Evolutionary conservation across 129 eudicot genomes (phyloP).

Genomic region (Arctium minus): DNA sequence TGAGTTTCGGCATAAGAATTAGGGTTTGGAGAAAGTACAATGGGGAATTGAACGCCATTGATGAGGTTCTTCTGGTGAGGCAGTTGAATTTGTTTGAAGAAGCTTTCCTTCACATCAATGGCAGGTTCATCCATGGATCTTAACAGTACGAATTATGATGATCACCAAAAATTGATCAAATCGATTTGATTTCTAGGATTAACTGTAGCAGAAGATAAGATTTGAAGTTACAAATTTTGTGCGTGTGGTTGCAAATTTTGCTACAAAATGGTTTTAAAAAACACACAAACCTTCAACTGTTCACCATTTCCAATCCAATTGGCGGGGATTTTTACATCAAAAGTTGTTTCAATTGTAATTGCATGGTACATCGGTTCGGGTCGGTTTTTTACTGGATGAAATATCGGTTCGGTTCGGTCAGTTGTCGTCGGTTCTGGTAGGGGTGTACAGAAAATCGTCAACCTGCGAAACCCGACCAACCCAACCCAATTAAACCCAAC

Average conservation of each 20-base stretch:
- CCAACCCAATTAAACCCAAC: too few species aligned
- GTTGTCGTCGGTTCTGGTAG: too few species aligned
- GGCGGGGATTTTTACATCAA: too few species aligned
- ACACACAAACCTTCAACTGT: too few species aligned
- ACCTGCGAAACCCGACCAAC: too few species aligned
- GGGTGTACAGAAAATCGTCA: too few species aligned
- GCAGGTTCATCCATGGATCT: not conserved
- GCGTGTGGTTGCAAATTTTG: not conserved
- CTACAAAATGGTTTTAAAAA: too few species aligned
- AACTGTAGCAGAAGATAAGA: not conserved
- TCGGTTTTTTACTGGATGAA: too few species aligned
- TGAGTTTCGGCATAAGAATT: not conserved
- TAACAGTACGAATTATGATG: not conserved
- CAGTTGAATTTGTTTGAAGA: constrained; percentile 31
- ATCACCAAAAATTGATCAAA: not conserved
- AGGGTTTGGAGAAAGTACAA: constrained; percentile 38
- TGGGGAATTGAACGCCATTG: constrained; percentile 32
- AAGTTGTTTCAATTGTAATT: too few species aligned
- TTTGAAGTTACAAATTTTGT: constrained; percentile 3
- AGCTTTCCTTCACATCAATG: not conserved
- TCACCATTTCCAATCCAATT: too few species aligned
- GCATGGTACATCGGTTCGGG: too few species aligned
- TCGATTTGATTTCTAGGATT: not conserved
- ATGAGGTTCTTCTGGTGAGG: constrained; percentile 41
- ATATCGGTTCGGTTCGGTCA: too few species aligned